Base-by-base conservation (phyloP, 768 basidiomycete species). In the Galerina marginata region DNA sequence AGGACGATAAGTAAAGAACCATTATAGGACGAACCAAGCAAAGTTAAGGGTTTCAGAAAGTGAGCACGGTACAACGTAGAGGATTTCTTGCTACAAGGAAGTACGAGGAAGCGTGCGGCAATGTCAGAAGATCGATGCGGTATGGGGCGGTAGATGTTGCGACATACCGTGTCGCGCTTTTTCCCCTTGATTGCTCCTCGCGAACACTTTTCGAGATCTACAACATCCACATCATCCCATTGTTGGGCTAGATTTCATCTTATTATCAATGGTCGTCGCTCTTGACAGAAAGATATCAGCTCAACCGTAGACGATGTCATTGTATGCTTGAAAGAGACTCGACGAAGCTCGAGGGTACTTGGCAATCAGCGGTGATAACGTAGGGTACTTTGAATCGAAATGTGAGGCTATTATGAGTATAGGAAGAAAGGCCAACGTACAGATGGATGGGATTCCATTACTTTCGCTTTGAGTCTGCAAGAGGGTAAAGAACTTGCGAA, bases 271-370 rank as follows among this genome's bases (percentile, higher is more conserved):
- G 25, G 36, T 49, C n/a, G 36, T 45, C 6, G 25, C 39, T 12
- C 23, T n/a, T 47, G 56, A 47, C 20, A 15, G 5, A n/a, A 38
- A 2, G 26, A 36, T 25, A 3, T 11, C 33, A 48, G 25, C 56
- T 74, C 54, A 53, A 89, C 91, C 84, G 20, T 85, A 83, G 6
- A 83, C 71, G 33, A 93, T 72, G 59, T 93, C 91, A 69, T 92
- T 92, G 75, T 88, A 92, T 1, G 87, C 80, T 71, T 92, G 91
- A 69, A 92, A 90, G 9, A 92, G 72, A 23, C 82, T 77, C 11
- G 86, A 81, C 2, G 86, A 85, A 14, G 81, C 74, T 25, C 71
- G 77, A 38, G 91, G 90, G 66, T 92, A 92, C 70, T 86, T 90
- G 10, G 66, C 60, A 25, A 89, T 62, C 42, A 86, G 67, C 3